Evolutionary conservation across 2,329 filamentous ascomycete species (phyloP), one percentile per base, ranked within the genome.

Genomic region (Pochonia chlamydosporia): DNA sequence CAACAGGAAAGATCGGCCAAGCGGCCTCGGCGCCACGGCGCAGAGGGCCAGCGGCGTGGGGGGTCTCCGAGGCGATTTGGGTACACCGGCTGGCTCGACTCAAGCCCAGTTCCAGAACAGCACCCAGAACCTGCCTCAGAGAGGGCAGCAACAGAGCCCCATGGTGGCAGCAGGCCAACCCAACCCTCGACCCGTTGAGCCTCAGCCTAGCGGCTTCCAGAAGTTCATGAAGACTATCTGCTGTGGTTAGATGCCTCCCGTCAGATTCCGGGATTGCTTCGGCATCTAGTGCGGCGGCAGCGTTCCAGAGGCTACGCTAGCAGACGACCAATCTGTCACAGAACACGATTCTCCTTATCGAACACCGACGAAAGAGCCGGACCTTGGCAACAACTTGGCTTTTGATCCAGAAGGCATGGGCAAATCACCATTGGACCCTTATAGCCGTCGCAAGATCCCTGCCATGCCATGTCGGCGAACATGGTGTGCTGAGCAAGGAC

Each of bases 81-180:
- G 82, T 62, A 92, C 91, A 55, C 88, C 90, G 58, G 85, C 91
- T 63, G 89, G 87, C 60, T 96, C 89, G 63, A 96, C 89, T 54
- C 89, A 95, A 69, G 92, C 92, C 56, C 92, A 96, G 66, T 96
- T 96, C 77, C 90, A 95, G 74, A 92, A 89, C 78, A 96, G 89
- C 73, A 88, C 87, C 63, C 88, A 89, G 66, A 93, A 96, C 67
- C 78, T 95, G 55, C 80, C 86, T 59, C 82, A 78, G 60, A 75
- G 77, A 54, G 77, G 79, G 62, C 79, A 78, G 51, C 74, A 78
- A 52, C 81, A 83, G 62, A 74, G 76, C 49, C 79, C 75, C 50
- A 74, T 82, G 72, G 78, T 73, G 40, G 63, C 64, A 44, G 73
- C 75, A 63, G 70, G 76, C 54, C 71, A 71, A 61, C 71, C 70